These are phyloP conservation scores for Gossypium herbaceum DNA, from an alignment of 345 rosid genomes.

Conservation along the genomic window DNA sequence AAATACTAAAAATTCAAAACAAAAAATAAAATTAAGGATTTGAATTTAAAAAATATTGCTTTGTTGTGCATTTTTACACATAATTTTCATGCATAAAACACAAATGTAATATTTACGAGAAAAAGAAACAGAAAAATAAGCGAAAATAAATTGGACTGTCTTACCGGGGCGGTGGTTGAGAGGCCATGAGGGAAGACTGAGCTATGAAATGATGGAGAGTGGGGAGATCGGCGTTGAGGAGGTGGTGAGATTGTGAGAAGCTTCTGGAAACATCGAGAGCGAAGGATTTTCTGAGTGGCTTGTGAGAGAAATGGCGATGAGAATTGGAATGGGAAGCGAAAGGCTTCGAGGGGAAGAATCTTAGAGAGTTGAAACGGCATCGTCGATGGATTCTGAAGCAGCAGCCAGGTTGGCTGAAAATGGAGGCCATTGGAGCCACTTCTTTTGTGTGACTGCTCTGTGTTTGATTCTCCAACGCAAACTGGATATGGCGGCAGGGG, in stretches of 20 bases:
- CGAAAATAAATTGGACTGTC: neutral
- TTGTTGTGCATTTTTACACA: neutral
- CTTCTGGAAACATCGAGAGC: conserved; percentile 38
- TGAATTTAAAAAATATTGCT: neutral
- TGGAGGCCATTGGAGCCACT: conserved; percentile 33
- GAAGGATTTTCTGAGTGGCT: conserved; percentile 23
- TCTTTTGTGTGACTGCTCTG: conserved; percentile 17
- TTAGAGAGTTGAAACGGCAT: conserved; percentile 29
- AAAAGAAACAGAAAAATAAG: neutral
- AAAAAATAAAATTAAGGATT: neutral
- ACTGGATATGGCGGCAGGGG: conserved; percentile 28
- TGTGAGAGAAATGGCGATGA: conserved; percentile 23
- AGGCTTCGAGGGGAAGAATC: conserved; percentile 35
- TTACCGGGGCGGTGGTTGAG: conserved; percentile 49
- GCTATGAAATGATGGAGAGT: conserved; percentile 55
- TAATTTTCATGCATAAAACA: neutral
- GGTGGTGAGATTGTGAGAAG: conserved; percentile 41
- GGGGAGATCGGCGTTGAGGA: conserved; percentile 31
- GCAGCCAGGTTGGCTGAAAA: conserved; percentile 40
- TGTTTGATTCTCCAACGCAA: conserved; percentile 1
- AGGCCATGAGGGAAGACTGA: conserved; percentile 39
- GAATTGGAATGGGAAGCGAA: conserved; percentile 24
- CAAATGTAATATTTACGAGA: neutral
- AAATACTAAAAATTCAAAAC: conserved; percentile 16
- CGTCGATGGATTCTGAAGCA: conserved; percentile 38